Evolutionary conservation across 371 early-diverging fungal species (phyloP), one percentile per base, ranked within the genome.

Genomic region (Rozella allomycis): DNA sequence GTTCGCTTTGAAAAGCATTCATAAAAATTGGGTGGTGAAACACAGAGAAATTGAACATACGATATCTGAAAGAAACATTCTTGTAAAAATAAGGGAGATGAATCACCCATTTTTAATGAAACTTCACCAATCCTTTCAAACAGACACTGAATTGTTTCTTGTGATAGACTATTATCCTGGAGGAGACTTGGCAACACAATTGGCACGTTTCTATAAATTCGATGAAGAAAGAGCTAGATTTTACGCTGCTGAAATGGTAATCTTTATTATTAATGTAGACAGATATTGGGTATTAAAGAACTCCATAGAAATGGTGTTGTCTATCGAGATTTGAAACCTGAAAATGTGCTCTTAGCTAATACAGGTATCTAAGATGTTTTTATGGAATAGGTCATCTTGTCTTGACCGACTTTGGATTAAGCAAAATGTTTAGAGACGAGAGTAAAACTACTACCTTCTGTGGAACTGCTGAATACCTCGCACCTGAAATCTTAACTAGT

Each of bases 291-390:
- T 9, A 42, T 97, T 19, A 79, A 83, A 45, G 88, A 90, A 50
- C 55, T 97, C 23, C 97, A 97, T 59, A 57, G 59, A 26, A 61
- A 74, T 39, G 74, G 85, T 43, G 81, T 88, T 30, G 78, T 91
- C 37, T 94, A 93, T 58, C 70, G 94, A 19, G 93, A 91, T 52
- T 49, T 93, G 26, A 86, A 90, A 47, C 94, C 94, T 11, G 88
- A 93, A 25, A 48, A 37, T 30, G 46, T 58, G 36, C 37, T 58
- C 9, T 30, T 58, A 14, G 41, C 32, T 16, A 25, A 20, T 2
- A 42, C n/a, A n/a, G n/a, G n/a, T n/a, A n/a, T n/a, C n/a, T n/a
- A n/a, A n/a, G n/a, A n/a, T n/a, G n/a, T n/a, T n/a, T n/a, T n/a
- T n/a, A n/a, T n/a, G n/a, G n/a, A n/a, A 22, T 31, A 25, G 55